Conservation (phyloP, 1,284 basidiomycete species). For the Leccinum subspadiceum region DNA sequence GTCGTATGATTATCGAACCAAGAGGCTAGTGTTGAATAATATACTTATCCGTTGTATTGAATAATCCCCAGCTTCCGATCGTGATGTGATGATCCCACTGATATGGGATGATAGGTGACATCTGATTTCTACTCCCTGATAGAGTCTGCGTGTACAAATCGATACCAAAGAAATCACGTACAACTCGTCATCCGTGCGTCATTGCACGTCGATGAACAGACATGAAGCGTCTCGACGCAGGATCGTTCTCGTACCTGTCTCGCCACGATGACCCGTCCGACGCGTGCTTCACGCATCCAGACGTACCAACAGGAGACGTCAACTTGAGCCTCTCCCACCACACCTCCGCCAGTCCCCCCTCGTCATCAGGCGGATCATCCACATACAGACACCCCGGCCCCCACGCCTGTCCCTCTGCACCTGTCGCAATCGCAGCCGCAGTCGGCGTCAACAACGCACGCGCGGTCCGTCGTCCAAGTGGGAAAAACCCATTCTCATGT, state of each 20-base stretch:
- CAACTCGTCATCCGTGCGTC: conserved; percentile 3
- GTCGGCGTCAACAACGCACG: conserved; percentile 10
- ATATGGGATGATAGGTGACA: too few species aligned
- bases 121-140: neutral
- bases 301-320: neutral
- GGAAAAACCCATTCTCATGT: conserved; percentile 6
- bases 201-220: conserved; percentile 9
- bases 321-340: conserved; percentile 6
- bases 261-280: conserved; percentile 12
- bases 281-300: neutral
- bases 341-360: conserved; percentile 7
- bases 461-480: conserved; percentile 2
- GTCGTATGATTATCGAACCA: neutral
- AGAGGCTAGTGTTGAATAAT: neutral
- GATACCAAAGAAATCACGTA: neutral
- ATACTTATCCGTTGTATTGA: neutral
- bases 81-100: neutral
- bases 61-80: neutral
- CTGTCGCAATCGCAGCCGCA: neutral
- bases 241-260: conserved; percentile 23
- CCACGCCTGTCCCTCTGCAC: conserved; percentile 8
- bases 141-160: conserved; percentile 9
- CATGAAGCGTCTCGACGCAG: conserved; percentile 14
- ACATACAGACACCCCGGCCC: conserved; percentile 13
- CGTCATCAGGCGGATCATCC: conserved; percentile 13